Evolutionary conservation across 2,329 filamentous ascomycete genomes (phyloP), one percentile per base, ranked within the genome.

Genomic region (Neopestalotiopsis sp.): DNA sequence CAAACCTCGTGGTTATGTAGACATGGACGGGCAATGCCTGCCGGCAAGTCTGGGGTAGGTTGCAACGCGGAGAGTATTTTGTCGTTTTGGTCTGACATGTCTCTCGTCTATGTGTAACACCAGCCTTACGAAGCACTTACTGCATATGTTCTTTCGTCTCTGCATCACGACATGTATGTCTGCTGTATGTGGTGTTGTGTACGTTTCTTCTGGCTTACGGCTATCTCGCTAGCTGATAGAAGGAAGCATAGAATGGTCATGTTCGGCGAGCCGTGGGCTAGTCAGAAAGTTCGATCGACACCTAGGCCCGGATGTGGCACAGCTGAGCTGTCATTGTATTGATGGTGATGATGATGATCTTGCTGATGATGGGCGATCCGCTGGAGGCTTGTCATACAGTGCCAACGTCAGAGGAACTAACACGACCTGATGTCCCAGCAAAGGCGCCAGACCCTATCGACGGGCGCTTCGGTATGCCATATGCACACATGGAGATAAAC

Each of bases 81-180:
- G 45, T 53, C 17, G 40, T n/a, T 30, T 62, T 14, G 59, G 30
- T 24, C 24, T 59, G 24, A 59, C 59, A 34, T 62, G 30, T 34
- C 30, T 34, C 30, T 34, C 30, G 59, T 30, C 34, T 62, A 34
- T 40, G 59, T 62, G 59, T 62, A 62, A 62, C 59, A 30, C 59
- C 28, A 62, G 59, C 32, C 59, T 62, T 62, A 62, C 59, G 57
- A 62, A 62, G 59, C 30, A 38, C 32, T 62, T 49, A n/a, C 45
- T 53, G 42, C 17, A n/a, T 10, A 38, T 38, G 6, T 7, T 38
- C 34, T 38, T 3, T 38, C 34, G 34, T 38, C 34, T 38, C 34
- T 38, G 34, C 34, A 38, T 10, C 34, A 38, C 34, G 34, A 38
- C 10, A 38, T 38, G 34, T 38, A 7, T 28, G 9, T 53, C 45